These are phyloP conservation scores for Escovopsis sp. DNA, from an alignment of 2,329 filamentous ascomycete genomes.

Conservation along the genomic window DNA sequence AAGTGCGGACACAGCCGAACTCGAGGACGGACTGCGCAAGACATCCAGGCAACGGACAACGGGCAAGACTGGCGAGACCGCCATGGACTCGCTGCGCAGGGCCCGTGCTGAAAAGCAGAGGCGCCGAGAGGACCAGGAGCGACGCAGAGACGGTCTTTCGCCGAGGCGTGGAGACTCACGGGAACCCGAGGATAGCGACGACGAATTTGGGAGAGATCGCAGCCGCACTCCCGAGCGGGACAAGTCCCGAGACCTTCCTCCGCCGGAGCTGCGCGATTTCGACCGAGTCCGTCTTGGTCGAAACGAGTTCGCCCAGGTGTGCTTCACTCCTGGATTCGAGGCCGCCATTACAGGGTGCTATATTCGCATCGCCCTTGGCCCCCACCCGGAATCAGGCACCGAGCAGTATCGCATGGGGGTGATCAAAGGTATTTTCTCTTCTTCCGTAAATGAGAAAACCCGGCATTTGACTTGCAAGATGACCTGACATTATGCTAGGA, in stretches of 20 bases:
- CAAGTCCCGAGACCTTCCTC: slow-evolving; percentile 52
- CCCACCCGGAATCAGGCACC: slow-evolving; percentile 55
- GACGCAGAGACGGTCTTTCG: slow-evolving; percentile 38
- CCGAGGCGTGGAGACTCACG: slow-evolving; percentile 18
- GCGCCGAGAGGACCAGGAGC: slow-evolving; percentile 38
- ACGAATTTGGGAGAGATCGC: slow-evolving; percentile 54
- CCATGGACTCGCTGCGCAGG: slow-evolving; percentile 55
- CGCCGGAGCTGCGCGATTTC: slow-evolving; percentile 63
- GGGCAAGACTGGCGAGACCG: slow-evolving; percentile 30
- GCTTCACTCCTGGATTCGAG: slow-evolving; percentile 86
- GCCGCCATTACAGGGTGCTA: slow-evolving; percentile 70
- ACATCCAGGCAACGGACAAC: slow-evolving; percentile 53
- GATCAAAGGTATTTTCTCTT: slow-evolving; percentile 52
- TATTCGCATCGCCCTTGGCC: slow-evolving; percentile 69
- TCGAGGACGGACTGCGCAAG: slow-evolving; percentile 64
- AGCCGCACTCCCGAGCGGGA: slow-evolving; percentile 46
- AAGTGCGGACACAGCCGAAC: slow-evolving; percentile 63
- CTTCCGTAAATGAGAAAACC: neutral
- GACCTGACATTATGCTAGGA: slow-evolving; percentile 28
- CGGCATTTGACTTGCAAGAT: slow-evolving; percentile 5
- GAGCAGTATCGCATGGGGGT: slow-evolving; percentile 77
- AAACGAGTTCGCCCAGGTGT: slow-evolving; percentile 76
- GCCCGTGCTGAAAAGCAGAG: slow-evolving; percentile 46
- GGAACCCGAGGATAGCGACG: slow-evolving; percentile 58
- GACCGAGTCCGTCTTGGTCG: slow-evolving; percentile 74